Base-by-base conservation (phyloP, 2,329 filamentous ascomycete species). In the Ceratocystis diversiconidia region DNA sequence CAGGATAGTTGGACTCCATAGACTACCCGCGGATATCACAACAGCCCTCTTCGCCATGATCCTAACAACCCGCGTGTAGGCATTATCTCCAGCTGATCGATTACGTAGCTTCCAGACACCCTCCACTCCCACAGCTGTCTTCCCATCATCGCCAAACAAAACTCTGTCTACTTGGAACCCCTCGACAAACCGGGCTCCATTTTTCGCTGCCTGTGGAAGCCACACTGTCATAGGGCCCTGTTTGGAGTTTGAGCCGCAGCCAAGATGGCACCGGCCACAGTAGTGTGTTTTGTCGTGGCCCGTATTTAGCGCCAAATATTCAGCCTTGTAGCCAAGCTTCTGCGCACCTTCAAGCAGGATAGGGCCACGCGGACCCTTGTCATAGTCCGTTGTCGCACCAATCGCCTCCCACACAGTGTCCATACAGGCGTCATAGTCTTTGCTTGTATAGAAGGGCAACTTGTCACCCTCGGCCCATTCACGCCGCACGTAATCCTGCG, bases 31-130 rank as follows among this genome's bases (percentile, higher is more conserved):
- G 0, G 89, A 84, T 15, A 57, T 57, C n/a, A 95, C 75, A 60
- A 96, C 83, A 10, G 95, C 88, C 71, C 85, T 87, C 74, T 89
- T 90, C 1, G 91, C 90, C 70, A 82, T 88, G 71, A 96, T 82
- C 50, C 85, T 77, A 6, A 96, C 79, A 68, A 84, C 79, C 46
- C 87, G 81, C 5, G 72, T 70, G 0, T 77, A 74, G 6, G 12
- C 17, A 30, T 28, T 25, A 3, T 41, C 65, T 25, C 25, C 30
- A 3, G 63, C 59, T 12, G 36, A 30, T 7, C 10, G 36, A 41
- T 61, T 52, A 2, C 55, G 41, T 28, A 28, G 15, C 6, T 43
- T 65, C 63, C 10, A 80, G 81, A 61, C 81, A 76, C 88, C 67
- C 89, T 82, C 0, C 87, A 87, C 2, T 80, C 84, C 92, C 90